phyloP scores from a whole-genome alignment of 2,329 filamentous ascomycete genomes.

The Penicillium aurantiogriseum region DNA sequence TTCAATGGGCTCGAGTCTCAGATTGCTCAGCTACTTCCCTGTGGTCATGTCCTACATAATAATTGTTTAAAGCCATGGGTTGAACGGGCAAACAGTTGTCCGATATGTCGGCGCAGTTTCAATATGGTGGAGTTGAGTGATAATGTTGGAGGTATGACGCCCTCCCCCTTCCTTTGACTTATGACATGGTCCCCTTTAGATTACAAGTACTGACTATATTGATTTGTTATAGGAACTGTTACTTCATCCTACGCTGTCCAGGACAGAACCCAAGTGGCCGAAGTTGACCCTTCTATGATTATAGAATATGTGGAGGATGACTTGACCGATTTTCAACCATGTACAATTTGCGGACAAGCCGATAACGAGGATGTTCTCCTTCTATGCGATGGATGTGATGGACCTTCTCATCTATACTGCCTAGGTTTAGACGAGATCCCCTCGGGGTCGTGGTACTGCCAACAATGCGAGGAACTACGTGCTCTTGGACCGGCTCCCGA shows the following conservation, averaged over 20 bases:
- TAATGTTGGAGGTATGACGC: slow-evolving; percentile 69
- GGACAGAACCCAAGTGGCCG: slow-evolving; percentile 69
- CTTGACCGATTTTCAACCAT: slow-evolving; percentile 63
- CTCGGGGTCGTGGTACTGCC: slow-evolving; percentile 82
- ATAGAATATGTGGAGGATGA: slow-evolving; percentile 70
- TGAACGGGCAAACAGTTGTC: slow-evolving; percentile 94
- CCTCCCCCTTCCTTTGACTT: slow-evolving; percentile 11
- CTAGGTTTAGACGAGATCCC: slow-evolving; percentile 78
- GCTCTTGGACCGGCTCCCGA: slow-evolving; percentile 40
- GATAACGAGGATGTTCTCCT: slow-evolving; percentile 83
- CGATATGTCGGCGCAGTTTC: slow-evolving; percentile 90
- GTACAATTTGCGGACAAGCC: slow-evolving; percentile 76
- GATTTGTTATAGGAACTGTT: slow-evolving; percentile 49
- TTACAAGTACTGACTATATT: slow-evolving; percentile 7
- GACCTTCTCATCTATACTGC: slow-evolving; percentile 87
- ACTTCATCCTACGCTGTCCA: slow-evolving; percentile 58
- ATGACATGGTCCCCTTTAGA: slow-evolving; percentile 8
- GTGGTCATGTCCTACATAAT: slow-evolving; percentile 90
- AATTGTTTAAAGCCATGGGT: slow-evolving; percentile 92
- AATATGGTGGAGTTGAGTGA: slow-evolving; percentile 84
- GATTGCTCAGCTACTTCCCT: slow-evolving; percentile 67
- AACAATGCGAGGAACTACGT: slow-evolving; percentile 65
- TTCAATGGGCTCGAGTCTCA: slow-evolving; percentile 41
- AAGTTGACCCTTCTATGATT: slow-evolving; percentile 71
- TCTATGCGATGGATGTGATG: slow-evolving; percentile 88